Percentiles rank a stretch among this genome's conserved stretches.
Conservation (phyloP, 108 stramenopile species). For the Nitzschia sp. region DNA sequence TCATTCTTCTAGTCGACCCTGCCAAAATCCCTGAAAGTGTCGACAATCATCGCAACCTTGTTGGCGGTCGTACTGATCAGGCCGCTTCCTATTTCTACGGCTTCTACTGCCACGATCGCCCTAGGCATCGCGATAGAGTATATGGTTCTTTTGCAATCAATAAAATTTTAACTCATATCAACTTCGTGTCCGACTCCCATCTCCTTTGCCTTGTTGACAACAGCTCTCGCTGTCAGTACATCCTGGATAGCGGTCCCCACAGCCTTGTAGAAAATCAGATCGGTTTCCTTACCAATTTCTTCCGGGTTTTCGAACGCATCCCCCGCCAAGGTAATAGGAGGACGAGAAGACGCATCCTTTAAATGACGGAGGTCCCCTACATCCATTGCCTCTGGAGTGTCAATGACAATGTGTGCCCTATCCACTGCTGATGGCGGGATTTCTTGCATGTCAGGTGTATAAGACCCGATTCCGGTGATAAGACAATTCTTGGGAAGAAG, state of each 20-base stretch:
- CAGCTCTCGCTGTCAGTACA: constrained; percentile 61
- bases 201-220: constrained; percentile 39
- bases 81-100: too few species aligned
- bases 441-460: constrained; percentile 72
- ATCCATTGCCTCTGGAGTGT: constrained; percentile 66
- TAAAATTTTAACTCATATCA: constrained; percentile 33
- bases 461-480: constrained; percentile 74
- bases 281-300: constrained; percentile 23
- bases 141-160: not conserved
- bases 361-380: constrained; percentile 77
- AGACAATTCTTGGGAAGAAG: constrained; percentile 56
- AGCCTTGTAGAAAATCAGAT: constrained; percentile 74
- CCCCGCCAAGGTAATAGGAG: constrained; percentile 53
- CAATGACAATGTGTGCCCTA: constrained; percentile 55
- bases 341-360: constrained; percentile 4
- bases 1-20: too few species aligned
- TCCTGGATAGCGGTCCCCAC: constrained; percentile 81
- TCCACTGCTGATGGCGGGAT: constrained; percentile 42
- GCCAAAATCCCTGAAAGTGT: too few species aligned
- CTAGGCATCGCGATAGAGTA: not conserved
- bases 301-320: constrained; percentile 41
- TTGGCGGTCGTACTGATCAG: too few species aligned
- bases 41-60: too few species aligned
- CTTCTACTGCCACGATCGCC: too few species aligned
- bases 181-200: constrained; percentile 44